Evolutionary conservation across 208 protist species (phyloP).

Genomic region (Crithidia sp.): DNA sequence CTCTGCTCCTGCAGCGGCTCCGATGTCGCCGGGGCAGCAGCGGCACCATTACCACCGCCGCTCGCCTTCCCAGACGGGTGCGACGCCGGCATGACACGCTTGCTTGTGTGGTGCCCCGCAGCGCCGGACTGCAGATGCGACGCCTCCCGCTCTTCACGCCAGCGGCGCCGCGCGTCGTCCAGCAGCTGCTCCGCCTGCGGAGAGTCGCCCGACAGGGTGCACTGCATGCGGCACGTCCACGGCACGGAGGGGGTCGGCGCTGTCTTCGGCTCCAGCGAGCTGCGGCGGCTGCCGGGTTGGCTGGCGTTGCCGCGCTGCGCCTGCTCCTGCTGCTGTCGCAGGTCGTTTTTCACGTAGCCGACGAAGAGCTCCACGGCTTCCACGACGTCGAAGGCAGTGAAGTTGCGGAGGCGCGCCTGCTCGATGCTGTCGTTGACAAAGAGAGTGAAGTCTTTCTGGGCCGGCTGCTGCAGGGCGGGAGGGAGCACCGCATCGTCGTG

Average conservation of each 20-base stretch:
- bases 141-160: slow-evolving; percentile 8
- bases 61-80: not conserved
- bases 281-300: not conserved
- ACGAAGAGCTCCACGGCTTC: slow-evolving; percentile 16
- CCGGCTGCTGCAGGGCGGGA: not conserved
- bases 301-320: not conserved
- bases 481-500: not conserved
- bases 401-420: not conserved
- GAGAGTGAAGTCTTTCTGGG: slow-evolving; percentile 11
- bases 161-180: not conserved
- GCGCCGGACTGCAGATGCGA: slow-evolving; percentile 1
- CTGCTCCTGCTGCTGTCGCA: not conserved
- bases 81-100: no score
- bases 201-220: slow-evolving; percentile 6
- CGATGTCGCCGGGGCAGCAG: not conserved
- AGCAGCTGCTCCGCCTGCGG: not conserved
- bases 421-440: slow-evolving; percentile 14
- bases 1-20: slow-evolving; percentile 4
- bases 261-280: not conserved
- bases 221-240: slow-evolving; percentile 20
- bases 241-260: not conserved
- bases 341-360: slow-evolving; percentile 18
- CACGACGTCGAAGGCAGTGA: slow-evolving; percentile 11
- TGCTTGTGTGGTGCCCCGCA: no score
- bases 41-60: not conserved